Evolutionary conservation across 345 rosid genomes (phyloP), one percentile per base, ranked within the genome.

Genomic region (Gossypium mustelinum): DNA sequence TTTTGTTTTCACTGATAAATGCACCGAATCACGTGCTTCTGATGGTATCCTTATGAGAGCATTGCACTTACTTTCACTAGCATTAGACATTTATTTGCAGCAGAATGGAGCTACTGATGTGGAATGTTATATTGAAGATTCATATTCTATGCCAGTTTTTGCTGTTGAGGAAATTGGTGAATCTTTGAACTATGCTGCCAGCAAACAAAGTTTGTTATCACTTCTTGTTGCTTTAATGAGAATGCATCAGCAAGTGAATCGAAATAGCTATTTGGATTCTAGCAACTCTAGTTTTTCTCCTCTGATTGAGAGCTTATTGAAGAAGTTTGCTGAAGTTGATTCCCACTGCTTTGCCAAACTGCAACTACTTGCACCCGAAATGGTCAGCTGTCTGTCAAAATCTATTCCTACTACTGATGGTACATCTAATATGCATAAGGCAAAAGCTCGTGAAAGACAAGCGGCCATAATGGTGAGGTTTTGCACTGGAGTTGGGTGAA

Each of bases 371-470:
- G 90, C 94, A 50, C 97, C 99, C 51, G 93, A 87, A 79, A 80
- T 93, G 75, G 88, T 91, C 20, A 48, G 85, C 79, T 87, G 87
- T 71, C 41, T 82, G 57, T 80, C 84, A 14, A 81, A 68, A 72
- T 60, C 84, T 18, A 50, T 34, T 76, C 63, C 85, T 59, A 62
- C n/a, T 70, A 45, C 68, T 70, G 85, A 80, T 71, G 70, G 61
- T 64, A 69, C 47, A 29, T 55, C 81, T 74, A 94, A 93, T 80
- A 89, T 75, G 79, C 97, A 87, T 80, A 93, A 91, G 86, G 94
- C 92, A 17, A 89, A 86, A 82, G 98, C 98, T 74, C 89, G 93
- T 27, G 90, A 93, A 82, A 88, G 91, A 77, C 98, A 95, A 82
- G 98, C 91, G 73, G 92, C 90, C 51, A 79, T 93, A 69, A 43